These are phyloP conservation scores for Trichoderma asperelloides DNA, from an alignment of 495 filamentous ascomycete species.

Conservation along the genomic window DNA sequence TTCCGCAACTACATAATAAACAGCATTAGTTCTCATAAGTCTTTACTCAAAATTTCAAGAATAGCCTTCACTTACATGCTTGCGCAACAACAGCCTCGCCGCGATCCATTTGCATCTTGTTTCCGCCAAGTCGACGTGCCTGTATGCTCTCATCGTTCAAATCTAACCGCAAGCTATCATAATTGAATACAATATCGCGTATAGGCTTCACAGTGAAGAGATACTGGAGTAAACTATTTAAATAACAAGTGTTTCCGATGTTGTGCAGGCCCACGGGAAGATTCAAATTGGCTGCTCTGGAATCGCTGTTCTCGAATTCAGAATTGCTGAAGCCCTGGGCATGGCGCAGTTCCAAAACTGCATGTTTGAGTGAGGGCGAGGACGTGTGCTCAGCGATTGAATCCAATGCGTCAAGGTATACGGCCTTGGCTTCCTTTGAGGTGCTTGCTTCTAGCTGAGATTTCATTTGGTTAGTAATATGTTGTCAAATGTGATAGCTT, in stretches of 20 bases:
- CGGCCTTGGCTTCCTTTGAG: background rate
- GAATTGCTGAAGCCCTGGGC: background rate
- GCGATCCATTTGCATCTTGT: conserved; percentile 24
- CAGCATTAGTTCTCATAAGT: background rate
- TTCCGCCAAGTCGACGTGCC: conserved; percentile 54
- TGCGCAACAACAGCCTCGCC: conserved; percentile 34
- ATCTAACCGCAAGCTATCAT: conserved; percentile 55
- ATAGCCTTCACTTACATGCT: conserved; percentile 46
- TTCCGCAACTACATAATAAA: conserved; percentile 2
- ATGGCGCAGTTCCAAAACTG: background rate
- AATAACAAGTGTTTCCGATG: conserved; percentile 94
- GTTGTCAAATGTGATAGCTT: background rate
- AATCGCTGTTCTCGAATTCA: background rate
- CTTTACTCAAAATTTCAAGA: background rate
- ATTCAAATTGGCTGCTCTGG: background rate
- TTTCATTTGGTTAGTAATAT: background rate
- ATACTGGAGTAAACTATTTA: conserved; percentile 94
- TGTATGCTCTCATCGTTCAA: conserved; percentile 49
- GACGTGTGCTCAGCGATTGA: background rate
- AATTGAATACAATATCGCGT: conserved; percentile 68
- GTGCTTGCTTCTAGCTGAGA: background rate
- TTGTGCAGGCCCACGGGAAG: conserved; percentile 82
- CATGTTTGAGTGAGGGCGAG: background rate
- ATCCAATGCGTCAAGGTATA: background rate
- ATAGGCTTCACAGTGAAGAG: conserved; percentile 83